Base-by-base conservation (phyloP, 495 filamentous ascomycete species). In the Endocarpon pusillum region DNA sequence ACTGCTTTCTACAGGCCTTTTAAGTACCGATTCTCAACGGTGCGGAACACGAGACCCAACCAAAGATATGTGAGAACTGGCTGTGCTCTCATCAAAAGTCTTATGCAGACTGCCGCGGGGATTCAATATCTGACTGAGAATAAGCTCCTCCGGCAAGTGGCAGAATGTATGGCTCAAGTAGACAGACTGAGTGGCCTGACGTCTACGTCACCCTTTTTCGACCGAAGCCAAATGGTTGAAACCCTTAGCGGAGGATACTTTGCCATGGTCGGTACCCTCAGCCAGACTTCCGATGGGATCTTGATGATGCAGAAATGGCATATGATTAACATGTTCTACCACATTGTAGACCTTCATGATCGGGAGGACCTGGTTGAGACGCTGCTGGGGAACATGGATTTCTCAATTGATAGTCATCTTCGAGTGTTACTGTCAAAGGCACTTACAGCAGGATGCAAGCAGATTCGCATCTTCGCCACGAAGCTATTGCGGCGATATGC, bases 311-410 rank as follows among this genome's bases (percentile, higher is more conserved):
- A 93, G 47, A 66, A 83, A 41, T 96, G 87, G 85, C 81, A 81
- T 40, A 87, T 96, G 65, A 77, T 93, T 49, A 96, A 94, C 53
- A 96, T 96, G 82, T 86, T 94, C 61, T 97, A 97, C 50, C 87
- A 94, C 48, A 89, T 97, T 45, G 71, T 92, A 36, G 91, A 96
- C 45, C 66, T 94, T 14, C 75, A 76, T 43, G 75, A 82, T 49
- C 78, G 91, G 2, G 82, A 87, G 29, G 89, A 97, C 47, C 64
- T 97, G 27, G 80, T 94, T 40, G 78, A 84, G 42, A 64, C 82
- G 15, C 69, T 96, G 45, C 63, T 97, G 6, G 70, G 74, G 21
- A 86, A 85, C 48, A 84, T 97, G 61, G 85, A 96, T 51, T 97
- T 91, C 48, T 75, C 75, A 14, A 58, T 87, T 28, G 76, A 79